Evolutionary conservation across 2,329 filamentous ascomycete genomes (phyloP).

Genomic region (Monilinia laxa): DNA sequence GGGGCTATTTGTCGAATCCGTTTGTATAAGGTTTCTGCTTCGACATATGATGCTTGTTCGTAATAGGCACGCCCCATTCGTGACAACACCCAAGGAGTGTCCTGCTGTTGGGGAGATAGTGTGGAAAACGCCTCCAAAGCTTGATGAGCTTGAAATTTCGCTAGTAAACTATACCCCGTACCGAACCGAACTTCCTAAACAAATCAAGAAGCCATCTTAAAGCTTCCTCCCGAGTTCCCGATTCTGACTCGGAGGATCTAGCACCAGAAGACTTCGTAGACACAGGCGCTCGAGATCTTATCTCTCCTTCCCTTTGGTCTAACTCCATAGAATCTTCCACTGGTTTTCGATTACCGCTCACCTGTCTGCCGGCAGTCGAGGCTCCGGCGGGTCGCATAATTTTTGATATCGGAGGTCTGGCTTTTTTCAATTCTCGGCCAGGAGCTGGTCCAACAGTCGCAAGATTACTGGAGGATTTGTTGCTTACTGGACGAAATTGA

Average conservation of each 20-base stretch:
- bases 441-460: constrained; percentile 59
- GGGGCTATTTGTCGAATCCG: constrained; percentile 77
- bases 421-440: constrained; percentile 77
- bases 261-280: constrained; percentile 32
- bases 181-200: constrained; percentile 81
- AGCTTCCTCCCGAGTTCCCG: constrained; percentile 69
- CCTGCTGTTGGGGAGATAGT: constrained; percentile 72
- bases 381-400: constrained; percentile 65
- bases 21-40: constrained; percentile 84
- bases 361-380: constrained; percentile 77
- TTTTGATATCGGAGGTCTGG: constrained; percentile 68
- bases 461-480: constrained; percentile 48
- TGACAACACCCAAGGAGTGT: constrained; percentile 90
- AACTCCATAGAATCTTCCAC: constrained; percentile 67
- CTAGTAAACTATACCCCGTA: constrained; percentile 73
- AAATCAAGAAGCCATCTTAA: constrained; percentile 76
- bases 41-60: constrained; percentile 81
- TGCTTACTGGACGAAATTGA: constrained; percentile 61
- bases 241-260: constrained; percentile 48
- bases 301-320: constrained; percentile 61
- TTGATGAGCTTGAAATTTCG: constrained; percentile 75
- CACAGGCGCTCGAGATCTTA: constrained; percentile 33
- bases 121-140: constrained; percentile 72
- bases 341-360: constrained; percentile 86
- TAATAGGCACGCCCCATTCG: constrained; percentile 90